Evolutionary conservation across 768 basidiomycete species (phyloP).

Genomic region (Leucosporidium creatinivorum): DNA sequence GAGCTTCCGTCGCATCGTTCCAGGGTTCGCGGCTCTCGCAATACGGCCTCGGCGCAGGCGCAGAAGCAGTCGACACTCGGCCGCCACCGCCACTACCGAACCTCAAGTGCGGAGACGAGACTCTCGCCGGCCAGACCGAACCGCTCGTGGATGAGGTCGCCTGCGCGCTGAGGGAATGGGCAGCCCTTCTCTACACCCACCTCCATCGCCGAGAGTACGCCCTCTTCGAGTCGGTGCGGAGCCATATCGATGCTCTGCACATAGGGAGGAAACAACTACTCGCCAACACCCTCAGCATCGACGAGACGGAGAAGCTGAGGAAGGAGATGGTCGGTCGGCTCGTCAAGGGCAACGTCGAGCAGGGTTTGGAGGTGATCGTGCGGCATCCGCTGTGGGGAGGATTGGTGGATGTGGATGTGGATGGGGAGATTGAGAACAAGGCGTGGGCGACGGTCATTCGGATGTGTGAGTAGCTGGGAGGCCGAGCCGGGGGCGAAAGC

Average conservation of each 20-base stretch:
- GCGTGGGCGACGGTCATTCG: slow-evolving; percentile 11
- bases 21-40: not conserved
- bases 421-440: not conserved
- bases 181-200: slow-evolving; percentile 81
- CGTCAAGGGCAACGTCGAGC: slow-evolving; percentile 81
- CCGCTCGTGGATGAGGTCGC: slow-evolving; percentile 97
- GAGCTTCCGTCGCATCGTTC: slow-evolving; percentile 21
- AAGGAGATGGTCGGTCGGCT: slow-evolving; percentile 80
- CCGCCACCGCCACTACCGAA: slow-evolving; percentile 82
- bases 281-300: slow-evolving; percentile 69
- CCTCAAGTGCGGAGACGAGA: slow-evolving; percentile 92
- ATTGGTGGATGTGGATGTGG: slow-evolving; percentile 55
- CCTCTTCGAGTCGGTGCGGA: slow-evolving; percentile 74
- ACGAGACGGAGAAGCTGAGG: slow-evolving; percentile 73
- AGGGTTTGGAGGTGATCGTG: slow-evolving; percentile 92
- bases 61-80: slow-evolving; percentile 45
- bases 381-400: slow-evolving; percentile 86
- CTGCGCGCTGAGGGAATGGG: slow-evolving; percentile 93
- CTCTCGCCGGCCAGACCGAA: slow-evolving; percentile 67
- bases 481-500: not conserved
- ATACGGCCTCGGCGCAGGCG: slow-evolving; percentile 2
- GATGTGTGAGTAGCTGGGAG: slow-evolving; percentile 21
- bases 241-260: slow-evolving; percentile 84
- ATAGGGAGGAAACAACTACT: slow-evolving; percentile 85
- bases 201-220: slow-evolving; percentile 81